Base-by-base conservation (phyloP, 1,139 yeast genomes). In the Pichia terricola region DNA sequence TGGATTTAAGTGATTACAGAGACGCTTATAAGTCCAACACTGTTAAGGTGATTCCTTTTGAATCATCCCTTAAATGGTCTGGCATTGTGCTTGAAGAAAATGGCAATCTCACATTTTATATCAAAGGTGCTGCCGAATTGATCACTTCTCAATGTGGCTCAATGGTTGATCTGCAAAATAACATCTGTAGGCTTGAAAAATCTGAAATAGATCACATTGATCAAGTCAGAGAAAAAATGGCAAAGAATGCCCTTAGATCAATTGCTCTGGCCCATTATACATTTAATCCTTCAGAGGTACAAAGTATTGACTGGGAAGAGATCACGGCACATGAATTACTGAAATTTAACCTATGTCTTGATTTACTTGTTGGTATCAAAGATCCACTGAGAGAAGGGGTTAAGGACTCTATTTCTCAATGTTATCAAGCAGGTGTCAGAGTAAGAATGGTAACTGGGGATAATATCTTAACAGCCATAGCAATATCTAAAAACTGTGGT, bases 391-490 rank as follows among this genome's bases (percentile, higher is more conserved):
- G 96, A 55, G 76, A 75, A 8, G 96, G 96, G 50, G 97, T 91
- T n/a, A 74, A 79, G 28, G 79, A 82, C 45, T 95, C 98, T 1
- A 96, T 91, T 26, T 69, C 72, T 34, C 82, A 81, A 59, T 91
- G 98, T 66, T 81, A 79, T 54, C 70, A 70, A 37, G 97, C 98
- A 0, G 97, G 98, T 45, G 97, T 91, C 22, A 76, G 82, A 30
- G 97, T 91, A 28, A 75, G 96, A 56, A 91, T 91, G 98, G 96
- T 91, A 42, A 91, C 98, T 27, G 98, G 98, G 63, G 98, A 91
- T 63, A 89, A 89, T 59, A 62, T 89, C 48, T 69, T 77, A 41
- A 91, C 98, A 5, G 98, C 98, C 6, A 78, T 77, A 54, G 94
- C 97, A 0, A 91, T 91, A 53, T 87, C 96, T 4, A 70, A 72